A percentile compares a stretch with the other conserved stretches of the same genome.
These are phyloP conservation scores for Solanum hybrid DNA, from an alignment of 305 asterid genomes.

Conservation along the genomic window DNA sequence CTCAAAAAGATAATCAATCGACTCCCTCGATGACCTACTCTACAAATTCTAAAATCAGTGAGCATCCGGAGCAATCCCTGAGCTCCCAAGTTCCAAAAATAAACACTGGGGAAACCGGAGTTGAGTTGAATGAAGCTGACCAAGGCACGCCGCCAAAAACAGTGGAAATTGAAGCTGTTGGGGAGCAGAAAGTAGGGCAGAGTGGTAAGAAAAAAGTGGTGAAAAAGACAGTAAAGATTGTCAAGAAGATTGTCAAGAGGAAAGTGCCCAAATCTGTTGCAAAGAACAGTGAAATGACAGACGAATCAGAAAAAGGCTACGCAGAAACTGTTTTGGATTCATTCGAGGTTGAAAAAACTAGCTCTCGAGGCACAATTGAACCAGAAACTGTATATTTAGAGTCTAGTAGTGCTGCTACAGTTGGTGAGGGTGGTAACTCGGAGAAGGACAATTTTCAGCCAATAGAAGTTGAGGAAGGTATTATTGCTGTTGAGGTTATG, in stretches of 20 bases:
- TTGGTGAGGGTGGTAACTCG: neutral
- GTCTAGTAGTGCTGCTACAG: neutral
- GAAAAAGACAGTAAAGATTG: constrained; percentile 39
- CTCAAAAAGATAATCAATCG: neutral
- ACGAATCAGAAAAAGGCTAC: constrained; percentile 7
- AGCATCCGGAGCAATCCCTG: neutral
- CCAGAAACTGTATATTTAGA: neutral
- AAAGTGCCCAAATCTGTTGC: constrained; percentile 44
- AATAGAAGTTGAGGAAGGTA: constrained; percentile 19
- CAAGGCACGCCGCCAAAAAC: constrained; percentile 1
- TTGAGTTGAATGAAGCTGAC: constrained; percentile 2
- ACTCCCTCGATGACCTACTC: neutral
- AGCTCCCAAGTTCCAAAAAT: neutral
- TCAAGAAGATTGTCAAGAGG: constrained; percentile 55
- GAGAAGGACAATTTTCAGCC: constrained; percentile 4
- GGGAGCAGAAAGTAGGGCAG: constrained; percentile 21
- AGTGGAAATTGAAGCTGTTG: constrained; percentile 8
- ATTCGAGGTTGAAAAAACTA: neutral
- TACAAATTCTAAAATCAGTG: neutral
- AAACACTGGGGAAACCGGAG: neutral
- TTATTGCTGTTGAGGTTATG: constrained; percentile 3
- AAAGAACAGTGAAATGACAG: constrained; percentile 6
- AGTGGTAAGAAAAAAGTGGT: constrained; percentile 38
- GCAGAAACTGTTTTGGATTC: neutral
- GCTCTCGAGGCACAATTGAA: neutral